Evolutionary conservation across 305 asterid species (phyloP).

Genomic region (Fraxinus latifolia): DNA sequence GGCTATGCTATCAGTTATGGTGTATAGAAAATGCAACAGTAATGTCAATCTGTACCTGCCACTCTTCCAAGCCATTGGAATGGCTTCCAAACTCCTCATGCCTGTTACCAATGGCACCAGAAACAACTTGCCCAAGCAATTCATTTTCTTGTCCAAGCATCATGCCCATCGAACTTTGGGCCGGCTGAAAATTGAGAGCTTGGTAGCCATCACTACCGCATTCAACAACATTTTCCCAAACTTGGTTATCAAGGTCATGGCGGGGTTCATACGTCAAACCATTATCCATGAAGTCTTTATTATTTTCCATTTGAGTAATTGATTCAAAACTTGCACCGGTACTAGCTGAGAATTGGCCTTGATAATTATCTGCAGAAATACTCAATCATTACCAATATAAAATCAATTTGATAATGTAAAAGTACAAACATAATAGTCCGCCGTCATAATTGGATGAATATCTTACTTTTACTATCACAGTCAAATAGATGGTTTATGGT

Average conservation of each 20-base stretch:
- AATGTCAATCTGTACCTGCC: conserved; percentile 58
- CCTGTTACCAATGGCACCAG: conserved; percentile 34
- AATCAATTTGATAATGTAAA: not conserved
- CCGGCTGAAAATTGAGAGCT: conserved; percentile 44
- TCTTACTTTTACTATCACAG: not conserved
- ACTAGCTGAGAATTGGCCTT: conserved; percentile 49
- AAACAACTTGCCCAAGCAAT: conserved; percentile 45
- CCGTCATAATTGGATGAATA: not conserved
- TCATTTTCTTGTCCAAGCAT: conserved; percentile 52
- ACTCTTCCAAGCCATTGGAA: conserved; percentile 49
- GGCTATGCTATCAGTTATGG: conserved; percentile 7
- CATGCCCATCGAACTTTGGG: conserved; percentile 40
- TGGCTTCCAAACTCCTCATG: conserved; percentile 38
- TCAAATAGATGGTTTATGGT: not conserved
- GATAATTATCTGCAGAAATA: conserved; percentile 51
- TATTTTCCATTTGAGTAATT: conserved; percentile 32
- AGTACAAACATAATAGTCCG: not conserved
- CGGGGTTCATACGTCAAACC: conserved; percentile 42
- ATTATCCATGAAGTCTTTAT: conserved; percentile 26
- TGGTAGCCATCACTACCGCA: conserved; percentile 46
- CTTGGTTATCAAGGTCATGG: conserved; percentile 40
- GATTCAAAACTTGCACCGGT: conserved; percentile 41
- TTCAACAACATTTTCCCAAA: conserved; percentile 55
- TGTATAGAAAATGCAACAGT: conserved; percentile 9
- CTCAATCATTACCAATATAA: conserved; percentile 19